Base-by-base conservation (phyloP, 768 basidiomycete genomes). In the Auriscalpium orientale region DNA sequence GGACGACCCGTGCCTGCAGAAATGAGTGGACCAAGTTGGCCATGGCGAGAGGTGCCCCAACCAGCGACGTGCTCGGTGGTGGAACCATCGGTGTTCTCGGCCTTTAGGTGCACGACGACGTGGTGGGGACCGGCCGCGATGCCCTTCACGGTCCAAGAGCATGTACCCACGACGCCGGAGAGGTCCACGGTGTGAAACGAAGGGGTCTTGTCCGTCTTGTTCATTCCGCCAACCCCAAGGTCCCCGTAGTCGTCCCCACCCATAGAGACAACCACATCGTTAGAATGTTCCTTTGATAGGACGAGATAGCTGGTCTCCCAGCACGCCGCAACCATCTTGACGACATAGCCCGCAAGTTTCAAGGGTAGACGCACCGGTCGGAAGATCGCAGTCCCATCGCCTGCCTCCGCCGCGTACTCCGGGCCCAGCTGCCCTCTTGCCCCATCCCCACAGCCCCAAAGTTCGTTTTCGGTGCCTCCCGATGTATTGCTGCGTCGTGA, bases 251-350 rank as follows among this genome's bases (percentile, higher is more conserved):
- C 92, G 69, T 95, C 79, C 2, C 84, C 78, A 1, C 95, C 95
- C 77, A 94, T 84, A 2, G 92, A 83, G 21, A 95, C 64, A 33
- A 95, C 60, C 3, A 81, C 65, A 60, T 86, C 87, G 48, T 69
- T 65, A 22, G 65, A 64, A 7, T 66, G 73, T 15, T 66, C 60
- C 51, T 62, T 65, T 11, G 79, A 76, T 13, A 91, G 70, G 2
- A 84, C 84, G 46, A 91, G 69, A 63, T 87, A 91, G 51, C 83
- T 84, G 8, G 91, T 91, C 69, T 95, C 88, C 93, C 94, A 97
- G 46, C 83, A 76, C 0, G 85, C 81, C 13, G 82, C 81, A 15
- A 92, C 72, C 22, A 72, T 62, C 34, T 74, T 77, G 45, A 75
- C 70, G 16, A 68, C 61, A 67, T 83, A 84, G 5, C 70, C 74